phyloP scores from a whole-genome alignment of 2,329 filamentous ascomycete genomes.

The Calonectria hawksworthii region DNA sequence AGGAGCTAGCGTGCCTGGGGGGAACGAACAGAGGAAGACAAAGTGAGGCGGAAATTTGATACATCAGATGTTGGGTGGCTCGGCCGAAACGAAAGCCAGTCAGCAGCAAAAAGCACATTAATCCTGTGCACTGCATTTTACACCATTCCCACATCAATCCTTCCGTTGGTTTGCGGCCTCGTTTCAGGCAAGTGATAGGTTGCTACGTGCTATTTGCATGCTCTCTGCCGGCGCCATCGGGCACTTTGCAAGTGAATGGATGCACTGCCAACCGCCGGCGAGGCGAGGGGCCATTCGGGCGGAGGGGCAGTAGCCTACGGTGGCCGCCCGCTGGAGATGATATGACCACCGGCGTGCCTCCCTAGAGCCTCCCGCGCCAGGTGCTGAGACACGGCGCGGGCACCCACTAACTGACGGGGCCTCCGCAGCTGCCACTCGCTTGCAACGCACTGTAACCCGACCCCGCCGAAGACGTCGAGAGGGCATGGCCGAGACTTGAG shows the following conservation, averaged over 20 bases:
- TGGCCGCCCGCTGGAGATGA: conserved; percentile 4
- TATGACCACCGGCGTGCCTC: conserved; percentile 6
- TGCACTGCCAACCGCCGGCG: not conserved
- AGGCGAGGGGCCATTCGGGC: conserved; percentile 11
- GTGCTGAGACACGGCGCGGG: conserved; percentile 6
- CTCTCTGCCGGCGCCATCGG: not conserved
- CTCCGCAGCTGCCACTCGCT: conserved; percentile 4
- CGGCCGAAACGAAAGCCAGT: not conserved
- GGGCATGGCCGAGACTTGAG: not conserved
- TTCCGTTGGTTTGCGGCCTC: not conserved
- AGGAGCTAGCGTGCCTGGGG: conserved; percentile 21
- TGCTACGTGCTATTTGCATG: not conserved
- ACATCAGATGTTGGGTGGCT: conserved; percentile 7
- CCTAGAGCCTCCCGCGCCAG: conserved; percentile 10
- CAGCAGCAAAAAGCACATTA: conserved; percentile 10
- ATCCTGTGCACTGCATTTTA: conserved; percentile 1
- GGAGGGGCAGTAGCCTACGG: conserved; percentile 22
- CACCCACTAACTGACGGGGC: not conserved
- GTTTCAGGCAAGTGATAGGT: not conserved
- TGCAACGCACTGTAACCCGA: conserved; percentile 5
- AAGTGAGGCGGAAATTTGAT: not conserved
- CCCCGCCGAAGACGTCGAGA: conserved; percentile 13
- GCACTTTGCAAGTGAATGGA: not conserved
- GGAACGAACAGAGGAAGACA: conserved; percentile 8
- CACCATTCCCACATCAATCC: not conserved